Evolutionary conservation across 768 basidiomycete species (phyloP).

Genomic region (Rickenella mellea): DNA sequence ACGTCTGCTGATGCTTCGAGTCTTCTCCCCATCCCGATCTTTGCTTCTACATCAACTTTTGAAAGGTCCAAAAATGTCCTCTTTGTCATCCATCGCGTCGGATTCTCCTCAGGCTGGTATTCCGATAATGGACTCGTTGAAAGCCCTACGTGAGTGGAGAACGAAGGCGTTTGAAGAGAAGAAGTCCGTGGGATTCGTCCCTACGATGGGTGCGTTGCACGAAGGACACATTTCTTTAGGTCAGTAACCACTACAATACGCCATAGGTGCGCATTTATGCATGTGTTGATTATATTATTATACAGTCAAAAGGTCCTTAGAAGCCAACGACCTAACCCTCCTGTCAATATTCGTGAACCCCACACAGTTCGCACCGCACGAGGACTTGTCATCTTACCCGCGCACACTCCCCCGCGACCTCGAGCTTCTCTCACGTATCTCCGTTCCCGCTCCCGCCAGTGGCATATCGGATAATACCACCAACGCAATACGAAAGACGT

Average conservation of each 20-base stretch:
- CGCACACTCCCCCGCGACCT: constrained; percentile 77
- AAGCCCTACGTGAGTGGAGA: constrained; percentile 68
- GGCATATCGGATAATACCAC: too few relatives aligned
- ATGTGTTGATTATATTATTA: not conserved
- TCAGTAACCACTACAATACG: constrained; percentile 24
- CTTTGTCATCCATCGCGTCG: constrained; percentile 1
- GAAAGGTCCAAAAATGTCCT: too few relatives aligned
- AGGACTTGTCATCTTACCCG: constrained; percentile 88
- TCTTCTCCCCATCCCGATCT: too few relatives aligned
- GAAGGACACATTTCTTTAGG: constrained; percentile 88
- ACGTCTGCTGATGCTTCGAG: too few relatives aligned
- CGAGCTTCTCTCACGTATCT: constrained; percentile 38
- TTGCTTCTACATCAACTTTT: too few relatives aligned
- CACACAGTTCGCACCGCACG: constrained; percentile 92
- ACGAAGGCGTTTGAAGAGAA: constrained; percentile 42
- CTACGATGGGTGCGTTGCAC: constrained; percentile 97
- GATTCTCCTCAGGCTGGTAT: constrained; percentile 24
- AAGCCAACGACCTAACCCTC: constrained; percentile 76
- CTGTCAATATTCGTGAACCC: constrained; percentile 98
- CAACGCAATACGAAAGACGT: constrained; percentile 30
- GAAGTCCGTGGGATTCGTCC: constrained; percentile 83
- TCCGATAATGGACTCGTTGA: constrained; percentile 48
- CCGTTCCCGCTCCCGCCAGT: constrained; percentile 17
- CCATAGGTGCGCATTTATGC: too few relatives aligned
- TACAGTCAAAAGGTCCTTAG: constrained; percentile 68